These are phyloP conservation scores for Aquilaria yunnanensis DNA, from an alignment of 345 rosid genomes.

Conservation along the genomic window DNA sequence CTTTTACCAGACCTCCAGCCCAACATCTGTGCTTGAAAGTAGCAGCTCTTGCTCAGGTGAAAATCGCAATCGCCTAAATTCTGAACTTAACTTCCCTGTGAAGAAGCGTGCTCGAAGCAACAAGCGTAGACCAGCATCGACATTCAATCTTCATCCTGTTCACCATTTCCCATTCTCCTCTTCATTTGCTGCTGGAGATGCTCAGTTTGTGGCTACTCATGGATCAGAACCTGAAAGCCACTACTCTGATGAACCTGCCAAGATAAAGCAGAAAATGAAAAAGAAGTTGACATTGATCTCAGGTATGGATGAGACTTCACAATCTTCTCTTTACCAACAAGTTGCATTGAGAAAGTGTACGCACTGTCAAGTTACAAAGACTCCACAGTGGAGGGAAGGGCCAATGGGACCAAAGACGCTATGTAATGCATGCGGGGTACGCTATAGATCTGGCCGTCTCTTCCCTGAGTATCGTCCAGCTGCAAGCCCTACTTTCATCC, in stretches of 20 bases:
- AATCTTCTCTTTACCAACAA: slow-evolving; percentile 12
- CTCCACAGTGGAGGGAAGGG: slow-evolving; percentile 93
- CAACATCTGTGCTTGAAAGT: slow-evolving; percentile 64
- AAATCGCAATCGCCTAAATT: slow-evolving; percentile 20
- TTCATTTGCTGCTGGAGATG: slow-evolving; percentile 9
- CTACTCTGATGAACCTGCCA: slow-evolving; percentile 14
- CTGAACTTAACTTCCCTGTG: slow-evolving; percentile 26
- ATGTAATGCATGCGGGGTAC: slow-evolving; percentile 83
- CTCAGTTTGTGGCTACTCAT: slow-evolving; percentile 11
- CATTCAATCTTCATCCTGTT: slow-evolving; percentile 11
- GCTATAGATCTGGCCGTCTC: slow-evolving; percentile 75
- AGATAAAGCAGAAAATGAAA: slow-evolving; percentile 36
- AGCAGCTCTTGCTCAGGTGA: slow-evolving; percentile 48
- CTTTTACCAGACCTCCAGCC: slow-evolving; percentile 45
- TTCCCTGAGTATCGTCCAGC: slow-evolving; percentile 80
- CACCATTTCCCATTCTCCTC: slow-evolving; percentile 11
- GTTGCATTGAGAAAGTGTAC: slow-evolving; percentile 43
- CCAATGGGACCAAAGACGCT: slow-evolving; percentile 76
- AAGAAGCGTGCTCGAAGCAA: slow-evolving; percentile 54
- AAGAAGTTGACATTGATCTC: slow-evolving; percentile 22
- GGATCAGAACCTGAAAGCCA: slow-evolving; percentile 27
- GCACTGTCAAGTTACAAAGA: slow-evolving; percentile 62
- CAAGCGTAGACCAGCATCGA: slow-evolving; percentile 41
- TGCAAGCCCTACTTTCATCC: slow-evolving; percentile 63
- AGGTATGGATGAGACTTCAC: slow-evolving; percentile 19